Base-by-base conservation (phyloP, 225 moss, liverwort and hornwort genomes). In the Bryoerythrophyllum caledonicum region DNA sequence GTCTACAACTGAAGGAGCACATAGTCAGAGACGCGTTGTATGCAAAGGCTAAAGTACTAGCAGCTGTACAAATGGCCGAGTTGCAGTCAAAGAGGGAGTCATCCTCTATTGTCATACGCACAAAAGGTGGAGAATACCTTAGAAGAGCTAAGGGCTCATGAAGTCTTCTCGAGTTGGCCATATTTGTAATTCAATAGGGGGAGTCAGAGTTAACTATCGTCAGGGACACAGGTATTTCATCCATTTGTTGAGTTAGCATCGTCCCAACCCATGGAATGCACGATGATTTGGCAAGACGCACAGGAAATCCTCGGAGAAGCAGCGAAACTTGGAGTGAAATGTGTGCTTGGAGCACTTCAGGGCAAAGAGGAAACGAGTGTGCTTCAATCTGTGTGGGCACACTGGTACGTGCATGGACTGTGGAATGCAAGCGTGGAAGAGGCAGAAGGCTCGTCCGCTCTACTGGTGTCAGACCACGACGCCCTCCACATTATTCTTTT, bases 41-140 rank as follows among this genome's bases (percentile, higher is more conserved):
- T 71, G 78, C 55, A 24, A 78, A 78, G 24, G 65, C 46, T 20
- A 11, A 78, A 71, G 71, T 71, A 32, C 44, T 44, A 1, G 65
- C 35, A 35, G 13, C 24, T 23, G 24, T 65, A 12, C 55, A 71
- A 46, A 34, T 43, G 62, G 56, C 71, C 34, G 32, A 46, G 23
- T 43, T 56, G 63, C 19, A 34, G 1, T 28, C 65, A 20, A 71
- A 24, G 8, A 5, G 9, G 1, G 56, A 71, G 56, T 13, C 35
- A 13, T 63, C 54, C 21, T 17, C 24, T 5, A 26, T 27, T 56
- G 43, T 41, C 20, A 64, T 78, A 14, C 14, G 63, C 32, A 63
- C 11, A 32, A 25, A 55, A 71, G 64, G 19, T 25, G 0, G 32
- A 30, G 44, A 17, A 19, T 19, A 35, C 46, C 25, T 55, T 78